Evolutionary conservation across 352 stramenopile genomes (phyloP).

Genomic region (Globisporangium nagaii): DNA sequence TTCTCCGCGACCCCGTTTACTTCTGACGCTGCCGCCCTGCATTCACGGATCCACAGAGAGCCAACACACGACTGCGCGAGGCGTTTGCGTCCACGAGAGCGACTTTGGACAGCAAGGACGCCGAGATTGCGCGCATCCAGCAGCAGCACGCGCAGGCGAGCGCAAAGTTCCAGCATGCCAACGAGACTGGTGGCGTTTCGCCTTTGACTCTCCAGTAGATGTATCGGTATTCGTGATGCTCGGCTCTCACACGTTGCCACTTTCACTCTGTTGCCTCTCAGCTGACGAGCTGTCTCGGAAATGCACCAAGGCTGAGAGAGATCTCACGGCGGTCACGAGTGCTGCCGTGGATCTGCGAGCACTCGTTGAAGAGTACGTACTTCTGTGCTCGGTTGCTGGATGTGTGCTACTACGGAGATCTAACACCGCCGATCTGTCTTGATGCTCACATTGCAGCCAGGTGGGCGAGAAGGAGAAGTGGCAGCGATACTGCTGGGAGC

Average conservation of each 20-base stretch:
- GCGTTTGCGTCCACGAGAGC: slow-evolving; percentile 44
- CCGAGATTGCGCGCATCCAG: slow-evolving; percentile 30
- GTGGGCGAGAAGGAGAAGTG: slow-evolving; percentile 70
- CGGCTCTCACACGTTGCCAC: no score
- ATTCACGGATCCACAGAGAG: slow-evolving; percentile 17
- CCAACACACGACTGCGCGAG: slow-evolving; percentile 44
- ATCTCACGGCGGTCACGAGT: slow-evolving; percentile 24
- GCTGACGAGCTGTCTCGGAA: slow-evolving; percentile 16
- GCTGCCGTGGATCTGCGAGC: slow-evolving; percentile 44
- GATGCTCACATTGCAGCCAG: no score
- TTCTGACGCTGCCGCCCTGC: not conserved
- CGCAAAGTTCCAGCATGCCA: slow-evolving; percentile 21
- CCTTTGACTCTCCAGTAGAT: not conserved
- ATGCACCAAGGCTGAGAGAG: slow-evolving; percentile 21
- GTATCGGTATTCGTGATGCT: no score
- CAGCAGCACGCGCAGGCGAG: slow-evolving; percentile 22
- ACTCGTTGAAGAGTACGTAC: slow-evolving; percentile 62
- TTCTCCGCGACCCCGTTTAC: no score
- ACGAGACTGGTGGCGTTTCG: slow-evolving; percentile 24
- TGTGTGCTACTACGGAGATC: no score
- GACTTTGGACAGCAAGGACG: slow-evolving; percentile 35
- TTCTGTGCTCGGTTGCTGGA: no score
- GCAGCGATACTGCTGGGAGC: slow-evolving; percentile 72
- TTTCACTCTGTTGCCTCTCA: slow-evolving; percentile 3
- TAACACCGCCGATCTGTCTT: no score